Evolutionary conservation across 495 filamentous ascomycete genomes (phyloP).

Genomic region (Talaromyces adpressus): DNA sequence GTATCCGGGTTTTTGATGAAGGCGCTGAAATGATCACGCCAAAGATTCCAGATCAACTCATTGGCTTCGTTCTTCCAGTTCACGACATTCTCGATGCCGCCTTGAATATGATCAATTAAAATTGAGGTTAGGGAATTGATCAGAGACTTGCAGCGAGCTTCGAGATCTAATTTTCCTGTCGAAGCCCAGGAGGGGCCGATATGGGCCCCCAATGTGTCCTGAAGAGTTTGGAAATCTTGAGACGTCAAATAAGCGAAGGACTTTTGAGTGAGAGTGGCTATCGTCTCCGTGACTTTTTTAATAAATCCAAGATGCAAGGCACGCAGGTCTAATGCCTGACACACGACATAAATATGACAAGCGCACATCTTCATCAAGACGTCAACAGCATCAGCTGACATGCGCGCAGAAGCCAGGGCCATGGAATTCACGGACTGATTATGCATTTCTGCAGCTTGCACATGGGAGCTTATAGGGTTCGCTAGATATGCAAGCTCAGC

Average conservation of each 20-base stretch:
- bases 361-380: conserved; percentile 46
- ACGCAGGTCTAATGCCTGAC: conserved; percentile 38
- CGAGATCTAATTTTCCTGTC: neutral
- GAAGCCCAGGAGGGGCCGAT: neutral
- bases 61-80: conserved; percentile 13
- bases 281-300: neutral
- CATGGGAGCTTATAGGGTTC: conserved; percentile 47
- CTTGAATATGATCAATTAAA: neutral
- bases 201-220: neutral
- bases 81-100: neutral
- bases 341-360: conserved; percentile 40
- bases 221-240: conserved; percentile 13
- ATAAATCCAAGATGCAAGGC: neutral
- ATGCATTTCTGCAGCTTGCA: conserved; percentile 52
- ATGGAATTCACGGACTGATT: conserved; percentile 58
- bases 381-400: conserved; percentile 46
- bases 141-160: neutral
- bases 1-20: conserved; percentile 10
- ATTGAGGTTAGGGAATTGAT: neutral
- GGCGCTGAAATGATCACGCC: conserved; percentile 7
- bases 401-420: conserved; percentile 49
- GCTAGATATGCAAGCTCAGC: conserved; percentile 49
- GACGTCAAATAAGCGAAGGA: conserved; percentile 15
- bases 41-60: conserved; percentile 7
- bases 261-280: neutral